Evolutionary conservation across 2,329 filamentous ascomycete genomes (phyloP).

Genomic region (Aspergillus sp.): DNA sequence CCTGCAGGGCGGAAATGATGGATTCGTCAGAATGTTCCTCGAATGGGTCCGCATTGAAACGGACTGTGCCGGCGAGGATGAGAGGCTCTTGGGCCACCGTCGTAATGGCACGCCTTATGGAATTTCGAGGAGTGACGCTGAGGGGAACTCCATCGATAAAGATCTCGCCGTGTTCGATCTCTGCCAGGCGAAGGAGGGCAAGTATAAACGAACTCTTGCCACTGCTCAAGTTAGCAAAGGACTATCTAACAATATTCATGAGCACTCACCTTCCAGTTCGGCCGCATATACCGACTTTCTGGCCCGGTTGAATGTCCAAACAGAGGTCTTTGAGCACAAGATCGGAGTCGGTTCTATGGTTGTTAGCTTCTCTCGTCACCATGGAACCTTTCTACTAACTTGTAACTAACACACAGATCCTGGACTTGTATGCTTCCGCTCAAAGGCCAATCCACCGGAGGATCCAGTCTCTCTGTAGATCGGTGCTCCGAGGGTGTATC

Average conservation of each 20-base stretch:
- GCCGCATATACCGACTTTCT: constrained; percentile 26
- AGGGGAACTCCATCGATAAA: constrained; percentile 16
- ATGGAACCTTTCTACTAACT: no score
- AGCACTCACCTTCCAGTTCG: constrained; percentile 3
- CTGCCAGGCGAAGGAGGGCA: constrained; percentile 18
- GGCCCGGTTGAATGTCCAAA: constrained; percentile 14
- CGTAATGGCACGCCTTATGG: constrained; percentile 10
- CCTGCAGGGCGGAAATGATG: constrained; percentile 40
- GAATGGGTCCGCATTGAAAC: constrained; percentile 46
- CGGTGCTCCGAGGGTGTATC: no score
- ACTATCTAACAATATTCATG: neutral
- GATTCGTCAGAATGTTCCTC: constrained; percentile 31
- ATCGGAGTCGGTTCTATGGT: constrained; percentile 2
- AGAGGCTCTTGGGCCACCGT: constrained; percentile 22
- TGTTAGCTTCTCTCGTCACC: no score
- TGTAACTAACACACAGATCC: no score
- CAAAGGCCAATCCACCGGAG: no score
- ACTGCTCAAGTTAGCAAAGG: constrained; percentile 4
- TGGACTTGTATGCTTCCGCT: no score
- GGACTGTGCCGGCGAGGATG: constrained; percentile 26
- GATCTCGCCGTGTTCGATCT: constrained; percentile 18
- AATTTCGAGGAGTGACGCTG: constrained; percentile 6
- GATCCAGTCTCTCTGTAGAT: no score
- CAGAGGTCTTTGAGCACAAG: constrained; percentile 11
- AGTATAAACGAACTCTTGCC: constrained; percentile 10